These are phyloP conservation scores for Microcyclospora pomicola DNA, from an alignment of 2,329 filamentous ascomycete genomes.

Conservation along the genomic window DNA sequence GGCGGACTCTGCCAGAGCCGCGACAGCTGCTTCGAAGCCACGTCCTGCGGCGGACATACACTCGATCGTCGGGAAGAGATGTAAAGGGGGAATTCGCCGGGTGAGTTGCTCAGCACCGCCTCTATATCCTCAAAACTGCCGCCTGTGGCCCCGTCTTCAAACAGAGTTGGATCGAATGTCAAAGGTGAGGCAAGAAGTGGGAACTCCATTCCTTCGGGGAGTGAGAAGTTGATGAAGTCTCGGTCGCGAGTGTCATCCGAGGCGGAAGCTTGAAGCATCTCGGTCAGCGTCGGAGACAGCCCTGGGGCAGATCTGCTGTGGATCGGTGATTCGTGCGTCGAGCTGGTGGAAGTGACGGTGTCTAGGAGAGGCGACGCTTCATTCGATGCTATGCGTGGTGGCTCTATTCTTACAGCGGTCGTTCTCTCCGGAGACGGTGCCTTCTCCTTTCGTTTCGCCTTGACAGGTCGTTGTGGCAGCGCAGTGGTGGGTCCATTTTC, in stretches of 20 bases:
- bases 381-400: too few species aligned
- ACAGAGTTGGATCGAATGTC: constrained; percentile 10
- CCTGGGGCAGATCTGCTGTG: neutral
- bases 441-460: constrained; percentile 6
- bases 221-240: constrained; percentile 16
- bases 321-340: neutral
- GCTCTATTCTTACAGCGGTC: too few species aligned
- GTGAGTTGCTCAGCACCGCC: too few species aligned
- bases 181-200: constrained; percentile 8
- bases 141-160: constrained; percentile 4
- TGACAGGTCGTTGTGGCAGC: constrained; percentile 3
- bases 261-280: constrained; percentile 13
- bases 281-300: constrained; percentile 18
- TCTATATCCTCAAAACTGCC: constrained; percentile 8
- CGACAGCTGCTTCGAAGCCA: neutral
- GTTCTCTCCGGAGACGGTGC: neutral
- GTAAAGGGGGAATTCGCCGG: too few species aligned
- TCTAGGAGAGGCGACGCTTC: too few species aligned
- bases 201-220: constrained; percentile 15
- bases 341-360: neutral
- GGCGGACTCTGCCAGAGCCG: constrained; percentile 4
- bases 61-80: too few species aligned
- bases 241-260: constrained; percentile 5
- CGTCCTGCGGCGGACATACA: too few species aligned
- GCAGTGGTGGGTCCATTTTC: constrained; percentile 2